Conservation (phyloP, 768 basidiomycete species). For the Roridomyces roridus region DNA sequence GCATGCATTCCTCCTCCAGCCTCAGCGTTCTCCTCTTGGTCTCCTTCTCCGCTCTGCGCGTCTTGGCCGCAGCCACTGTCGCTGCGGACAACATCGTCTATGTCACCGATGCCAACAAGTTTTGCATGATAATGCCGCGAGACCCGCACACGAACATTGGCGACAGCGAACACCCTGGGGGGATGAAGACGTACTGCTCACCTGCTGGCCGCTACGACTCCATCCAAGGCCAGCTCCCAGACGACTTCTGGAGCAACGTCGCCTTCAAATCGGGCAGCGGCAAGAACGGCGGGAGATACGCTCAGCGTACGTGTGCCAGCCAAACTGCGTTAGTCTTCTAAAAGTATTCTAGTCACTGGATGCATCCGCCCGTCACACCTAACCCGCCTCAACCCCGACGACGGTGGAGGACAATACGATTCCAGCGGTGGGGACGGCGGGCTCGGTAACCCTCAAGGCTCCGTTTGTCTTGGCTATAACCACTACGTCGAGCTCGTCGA, state of each 20-base stretch:
- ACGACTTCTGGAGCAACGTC: conserved; percentile 58
- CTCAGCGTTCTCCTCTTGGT: not conserved
- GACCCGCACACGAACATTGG: conserved; percentile 59
- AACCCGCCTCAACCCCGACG: conserved; percentile 50
- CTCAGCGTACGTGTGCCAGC: conserved; percentile 56
- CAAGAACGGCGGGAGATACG: conserved; percentile 45
- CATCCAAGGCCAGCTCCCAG: conserved; percentile 51
- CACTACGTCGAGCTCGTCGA: conserved; percentile 67
- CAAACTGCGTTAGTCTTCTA: too few species aligned
- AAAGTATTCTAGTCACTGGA: conserved; percentile 59
- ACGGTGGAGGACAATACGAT: conserved; percentile 64
- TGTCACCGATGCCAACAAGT: conserved; percentile 47
- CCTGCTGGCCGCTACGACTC: conserved; percentile 43
- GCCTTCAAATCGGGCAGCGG: conserved; percentile 50
- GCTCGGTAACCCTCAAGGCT: conserved; percentile 57
- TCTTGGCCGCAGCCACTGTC: not conserved
- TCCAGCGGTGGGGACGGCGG: conserved; percentile 59
- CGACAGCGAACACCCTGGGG: conserved; percentile 61
- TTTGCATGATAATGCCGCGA: conserved; percentile 59
- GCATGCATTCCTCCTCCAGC: conserved; percentile 3
- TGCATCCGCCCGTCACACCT: conserved; percentile 55
- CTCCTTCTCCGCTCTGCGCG: conserved; percentile 5
- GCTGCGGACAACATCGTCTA: conserved; percentile 56
- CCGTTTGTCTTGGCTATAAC: conserved; percentile 60
- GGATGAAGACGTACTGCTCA: conserved; percentile 62